Conservation (phyloP, 371 early-diverging fungal genomes). For the Syncephalastrum monosporum region DNA sequence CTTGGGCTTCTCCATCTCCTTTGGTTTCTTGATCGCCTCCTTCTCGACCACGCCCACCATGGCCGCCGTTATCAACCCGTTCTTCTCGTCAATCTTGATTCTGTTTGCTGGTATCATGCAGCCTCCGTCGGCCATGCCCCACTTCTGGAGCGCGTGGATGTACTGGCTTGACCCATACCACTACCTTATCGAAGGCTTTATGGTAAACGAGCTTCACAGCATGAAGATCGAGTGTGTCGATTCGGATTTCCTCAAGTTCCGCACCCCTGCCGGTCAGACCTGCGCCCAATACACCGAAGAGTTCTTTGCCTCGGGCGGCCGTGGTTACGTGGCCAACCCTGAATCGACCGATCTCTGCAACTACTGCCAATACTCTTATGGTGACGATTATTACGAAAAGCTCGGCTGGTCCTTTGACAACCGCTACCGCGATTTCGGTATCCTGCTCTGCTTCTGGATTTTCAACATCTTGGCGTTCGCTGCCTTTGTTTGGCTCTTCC, state of each 20-base stretch:
- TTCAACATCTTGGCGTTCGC: conserved; percentile 57
- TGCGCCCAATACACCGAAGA: conserved; percentile 64
- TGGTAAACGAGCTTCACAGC: conserved; percentile 67
- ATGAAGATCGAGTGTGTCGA: conserved; percentile 52
- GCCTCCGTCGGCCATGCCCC: conserved; percentile 63
- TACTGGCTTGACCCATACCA: conserved; percentile 70
- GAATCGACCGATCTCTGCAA: conserved; percentile 55
- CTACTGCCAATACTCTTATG: conserved; percentile 64
- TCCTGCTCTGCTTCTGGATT: conserved; percentile 58
- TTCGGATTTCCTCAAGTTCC: conserved; percentile 48
- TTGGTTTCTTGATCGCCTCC: conserved; percentile 59
- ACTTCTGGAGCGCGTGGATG: conserved; percentile 79
- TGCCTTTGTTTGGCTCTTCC: conserved; percentile 49
- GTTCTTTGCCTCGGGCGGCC: conserved; percentile 45
- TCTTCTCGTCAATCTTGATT: conserved; percentile 68
- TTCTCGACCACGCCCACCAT: conserved; percentile 60
- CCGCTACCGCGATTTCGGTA: conserved; percentile 66
- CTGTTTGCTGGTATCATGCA: conserved; percentile 77
- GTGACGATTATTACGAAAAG: conserved; percentile 56
- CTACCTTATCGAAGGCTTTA: conserved; percentile 75
- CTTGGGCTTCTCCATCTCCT: conserved; percentile 65
- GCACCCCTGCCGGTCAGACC: conserved; percentile 59
- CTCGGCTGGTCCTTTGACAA: conserved; percentile 66
- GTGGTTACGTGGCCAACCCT: conserved; percentile 58
- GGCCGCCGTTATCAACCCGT: conserved; percentile 72